Base-by-base conservation (phyloP, 306 rosid genomes). In the Quercus suber region DNA sequence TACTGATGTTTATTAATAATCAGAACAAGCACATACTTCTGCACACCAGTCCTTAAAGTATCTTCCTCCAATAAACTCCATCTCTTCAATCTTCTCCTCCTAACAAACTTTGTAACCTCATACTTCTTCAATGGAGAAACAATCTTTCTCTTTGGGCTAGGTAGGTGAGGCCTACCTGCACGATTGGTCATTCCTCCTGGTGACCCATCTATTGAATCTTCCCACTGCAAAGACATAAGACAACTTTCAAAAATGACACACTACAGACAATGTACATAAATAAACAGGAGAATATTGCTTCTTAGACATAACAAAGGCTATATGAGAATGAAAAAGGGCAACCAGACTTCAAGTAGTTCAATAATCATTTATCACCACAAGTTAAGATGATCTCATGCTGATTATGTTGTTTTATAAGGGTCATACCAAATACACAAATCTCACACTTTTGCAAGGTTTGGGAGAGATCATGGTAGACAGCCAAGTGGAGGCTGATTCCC, bases 41-140 rank as follows among this genome's bases (percentile, higher is more conserved):
- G 73, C 25, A 92, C 93, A 25, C 86, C 97, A 35, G 71, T 80
- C 82, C 91, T 76, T 76, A 95, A 86, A 6, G 95, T 83, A 25
- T 88, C 94, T 87, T 91, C 99, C 83, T 95, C 99, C 75, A 87
- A 58, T 17, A 81, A 14, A 72, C 84, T 86, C 99, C 99, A 95
- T 81, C 51, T 87, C 87, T 82, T 87, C 1, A 11, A 0, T 83
- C 31, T 88, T 84, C 86, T 87, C 83, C 90, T 89, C 78, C 83
- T 87, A 31, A 73, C 59, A 28, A 78, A 0, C 7, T 57, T 73
- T 28, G n/a, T 14, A 10, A 57, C 25, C 78, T 55, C 86, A 10
- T 87, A 76, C 53, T 12, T 77, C 82, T 85, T 78, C 80, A 90
- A 77, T 1, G 92, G 95, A 77, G 97, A 84, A 79, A 55, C 52